A percentile compares a stretch with the other conserved stretches of the same genome.
These are phyloP conservation scores for Trifolium fragiferum DNA, from an alignment of 306 rosid genomes.

Conservation along the genomic window DNA sequence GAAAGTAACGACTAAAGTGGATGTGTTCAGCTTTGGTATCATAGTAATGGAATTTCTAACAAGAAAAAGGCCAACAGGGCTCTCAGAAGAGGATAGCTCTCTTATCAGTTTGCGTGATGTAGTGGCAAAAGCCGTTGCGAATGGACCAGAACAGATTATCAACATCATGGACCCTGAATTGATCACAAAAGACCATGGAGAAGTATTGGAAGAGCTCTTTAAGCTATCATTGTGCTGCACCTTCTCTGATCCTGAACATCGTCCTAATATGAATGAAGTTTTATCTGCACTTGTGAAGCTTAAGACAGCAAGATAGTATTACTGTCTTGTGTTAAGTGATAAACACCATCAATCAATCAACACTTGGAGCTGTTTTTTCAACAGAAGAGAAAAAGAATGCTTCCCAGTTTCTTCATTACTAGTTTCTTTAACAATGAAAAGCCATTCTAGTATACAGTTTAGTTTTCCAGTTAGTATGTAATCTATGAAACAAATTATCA, in stretches of 20 bases:
- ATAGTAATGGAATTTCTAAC: conserved; percentile 82
- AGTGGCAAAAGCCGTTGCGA: conserved; percentile 60
- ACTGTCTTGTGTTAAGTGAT: conserved; percentile 29
- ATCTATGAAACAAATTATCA: neutral
- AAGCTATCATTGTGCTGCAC: conserved; percentile 73
- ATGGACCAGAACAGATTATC: conserved; percentile 50
- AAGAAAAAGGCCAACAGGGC: conserved; percentile 72
- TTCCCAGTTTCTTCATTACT: neutral
- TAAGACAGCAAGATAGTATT: conserved; percentile 32
- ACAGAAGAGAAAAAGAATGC: neutral
- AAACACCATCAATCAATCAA: conserved; percentile 18
- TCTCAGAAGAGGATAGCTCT: conserved; percentile 45
- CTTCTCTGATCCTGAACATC: conserved; percentile 57
- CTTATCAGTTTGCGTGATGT: conserved; percentile 62
- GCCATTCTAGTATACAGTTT: conserved; percentile 11
- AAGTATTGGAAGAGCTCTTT: conserved; percentile 55
- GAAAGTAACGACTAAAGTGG: conserved; percentile 75
- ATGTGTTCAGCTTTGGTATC: conserved; percentile 82
- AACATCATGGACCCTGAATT: conserved; percentile 64
- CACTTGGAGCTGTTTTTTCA: conserved; percentile 5
- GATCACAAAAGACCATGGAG: conserved; percentile 45
- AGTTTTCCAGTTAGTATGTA: conserved; percentile 29
- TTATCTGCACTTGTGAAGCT: conserved; percentile 59
- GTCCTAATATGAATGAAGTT: conserved; percentile 71
- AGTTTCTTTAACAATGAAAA: conserved; percentile 15